Percentiles rank a stretch among this genome's conserved stretches.
These are phyloP conservation scores for Porcisia hertigi DNA, from an alignment of 208 protist genomes.

Conservation along the genomic window DNA sequence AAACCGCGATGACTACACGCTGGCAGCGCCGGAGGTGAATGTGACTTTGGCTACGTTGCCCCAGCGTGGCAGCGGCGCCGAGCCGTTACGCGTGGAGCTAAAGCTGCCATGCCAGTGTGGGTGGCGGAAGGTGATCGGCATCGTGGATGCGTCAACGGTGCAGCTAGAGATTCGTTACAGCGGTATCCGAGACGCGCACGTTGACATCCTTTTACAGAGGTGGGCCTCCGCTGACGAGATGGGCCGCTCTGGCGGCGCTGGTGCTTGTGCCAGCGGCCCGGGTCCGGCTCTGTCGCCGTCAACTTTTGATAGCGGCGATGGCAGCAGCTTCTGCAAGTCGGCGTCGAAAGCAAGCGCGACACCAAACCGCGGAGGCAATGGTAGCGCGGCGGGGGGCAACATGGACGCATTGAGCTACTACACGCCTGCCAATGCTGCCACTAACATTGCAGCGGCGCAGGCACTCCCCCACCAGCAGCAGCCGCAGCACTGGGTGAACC, in stretches of 20 bases:
- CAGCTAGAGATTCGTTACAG: conserved; percentile 47
- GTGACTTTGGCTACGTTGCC: conserved; percentile 45
- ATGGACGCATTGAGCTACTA: background rate
- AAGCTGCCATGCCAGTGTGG: conserved; percentile 58
- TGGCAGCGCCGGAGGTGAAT: conserved; percentile 62
- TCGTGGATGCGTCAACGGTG: conserved; percentile 38
- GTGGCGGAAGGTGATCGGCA: conserved; percentile 65
- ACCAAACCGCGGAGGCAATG: conserved; percentile 3
- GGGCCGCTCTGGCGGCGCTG: background rate
- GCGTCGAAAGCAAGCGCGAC: background rate
- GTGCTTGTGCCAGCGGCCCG: background rate
- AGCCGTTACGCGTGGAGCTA: conserved; percentile 37
- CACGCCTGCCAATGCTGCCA: conserved; percentile 3
- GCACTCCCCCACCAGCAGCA: background rate
- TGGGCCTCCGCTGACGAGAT: conserved; percentile 35
- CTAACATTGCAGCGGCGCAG: background rate
- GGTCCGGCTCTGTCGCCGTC: conserved; percentile 19
- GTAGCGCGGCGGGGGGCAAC: background rate
- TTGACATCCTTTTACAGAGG: conserved; percentile 66
- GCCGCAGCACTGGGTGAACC: conserved; percentile 24
- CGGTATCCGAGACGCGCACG: conserved; percentile 70
- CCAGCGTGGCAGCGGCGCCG: conserved; percentile 30
- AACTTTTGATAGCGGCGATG: conserved; percentile 25
- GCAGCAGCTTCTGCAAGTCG: conserved; percentile 2
- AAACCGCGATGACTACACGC: conserved; percentile 75